phyloP scores from a whole-genome alignment of 306 rosid genomes.

The Prosopis cineraria region DNA sequence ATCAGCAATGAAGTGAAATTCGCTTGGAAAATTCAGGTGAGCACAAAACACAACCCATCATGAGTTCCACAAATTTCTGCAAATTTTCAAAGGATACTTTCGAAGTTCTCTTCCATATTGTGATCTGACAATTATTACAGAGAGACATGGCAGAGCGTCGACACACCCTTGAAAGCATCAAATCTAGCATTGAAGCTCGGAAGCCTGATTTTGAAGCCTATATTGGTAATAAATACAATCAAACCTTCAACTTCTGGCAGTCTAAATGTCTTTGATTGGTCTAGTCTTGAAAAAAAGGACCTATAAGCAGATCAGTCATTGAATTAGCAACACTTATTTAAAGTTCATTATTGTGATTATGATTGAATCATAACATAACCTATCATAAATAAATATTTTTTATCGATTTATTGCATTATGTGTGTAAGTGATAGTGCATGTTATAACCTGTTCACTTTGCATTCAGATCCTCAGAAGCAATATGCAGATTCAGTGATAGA shows the following conservation, averaged over 20 bases:
- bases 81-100: not conserved
- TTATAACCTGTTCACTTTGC: not conserved
- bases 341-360: not conserved
- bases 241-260: not conserved
- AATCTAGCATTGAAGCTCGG: constrained; percentile 95
- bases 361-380: no score
- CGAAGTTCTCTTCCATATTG: not conserved
- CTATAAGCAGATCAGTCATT: not conserved
- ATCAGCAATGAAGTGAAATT: constrained; percentile 97
- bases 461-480: constrained; percentile 93
- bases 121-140: constrained; percentile 43
- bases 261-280: not conserved
- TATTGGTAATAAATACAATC: constrained; percentile 60
- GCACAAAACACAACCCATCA: not conserved
- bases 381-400: no score
- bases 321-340: not conserved
- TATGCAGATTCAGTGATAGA: constrained; percentile 97
- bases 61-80: not conserved
- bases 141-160: constrained; percentile 99
- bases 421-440: not conserved
- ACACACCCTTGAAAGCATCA: constrained; percentile 98
- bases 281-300: not conserved
- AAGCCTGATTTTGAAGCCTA: constrained; percentile 97
- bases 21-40: constrained; percentile 99
- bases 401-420: no score